Base-by-base conservation (phyloP, 768 basidiomycete genomes). In the Strobilomyces echinocephalus region DNA sequence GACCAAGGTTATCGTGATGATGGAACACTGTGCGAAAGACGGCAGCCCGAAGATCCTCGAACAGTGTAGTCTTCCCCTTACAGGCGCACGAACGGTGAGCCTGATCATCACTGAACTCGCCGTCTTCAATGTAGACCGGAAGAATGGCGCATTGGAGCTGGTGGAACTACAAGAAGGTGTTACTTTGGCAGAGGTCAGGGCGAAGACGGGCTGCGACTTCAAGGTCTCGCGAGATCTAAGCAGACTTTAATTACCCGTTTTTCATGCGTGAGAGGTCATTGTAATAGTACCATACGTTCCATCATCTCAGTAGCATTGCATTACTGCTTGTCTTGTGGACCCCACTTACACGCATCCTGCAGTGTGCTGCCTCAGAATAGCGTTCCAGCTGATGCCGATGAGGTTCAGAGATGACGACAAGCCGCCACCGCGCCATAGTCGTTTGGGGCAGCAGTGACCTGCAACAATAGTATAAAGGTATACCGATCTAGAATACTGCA, bases 91-190 rank as follows among this genome's bases (percentile, higher is more conserved):
- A 36, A 79, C 88, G 30, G 91, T 97, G 55, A 92, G 90, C 73
- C 84, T 84, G 55, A 94, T 97, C 65, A 84, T 97, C 72, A 97
- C 95, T 1, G 95, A 97, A 64, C 80, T 97, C 20, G 87, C 84
- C 16, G 92, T 93, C 30, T 97, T 97, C 70, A 79, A 88, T 44
- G 90, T 97, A 35, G 88, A 97, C 71, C 78, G 93, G 42, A 72
- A 72, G 47, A 80, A 76, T 40, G 90, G 92, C 15, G 76, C 76
- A 60, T 74, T 97, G 70, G 81, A 79, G 49, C 73, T 97, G 65
- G 82, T 77, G 42, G 95, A 97, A 69, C 61, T 94, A 42, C 91
- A 90, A n/a, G 82, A 87, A 57, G 94, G 93, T 2, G 83, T 87
- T 26, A 84, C 83, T 1, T 65, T 95, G 48, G 91, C 92, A 26